Conservation (phyloP, 2,329 filamentous ascomycete species). For the Stachybotrys echinatus region DNA sequence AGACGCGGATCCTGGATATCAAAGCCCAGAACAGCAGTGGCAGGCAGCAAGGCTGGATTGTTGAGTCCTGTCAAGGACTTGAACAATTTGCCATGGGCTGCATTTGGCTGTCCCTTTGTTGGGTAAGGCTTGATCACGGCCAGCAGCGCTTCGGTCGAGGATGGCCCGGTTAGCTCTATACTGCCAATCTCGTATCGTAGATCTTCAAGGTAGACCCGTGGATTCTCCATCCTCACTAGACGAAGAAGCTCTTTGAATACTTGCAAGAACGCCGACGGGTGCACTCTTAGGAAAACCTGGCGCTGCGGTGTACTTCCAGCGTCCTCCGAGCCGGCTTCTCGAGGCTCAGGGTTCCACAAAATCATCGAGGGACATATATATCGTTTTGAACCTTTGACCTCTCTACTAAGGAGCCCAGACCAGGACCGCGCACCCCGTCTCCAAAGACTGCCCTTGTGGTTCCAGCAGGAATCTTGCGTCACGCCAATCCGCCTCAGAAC, state of each 20-base stretch:
- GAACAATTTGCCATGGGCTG: slow-evolving; percentile 43
- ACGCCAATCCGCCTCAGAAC: slow-evolving; percentile 64
- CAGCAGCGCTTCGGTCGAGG: slow-evolving; percentile 71
- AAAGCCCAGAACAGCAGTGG: slow-evolving; percentile 67
- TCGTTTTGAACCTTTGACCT: slow-evolving; percentile 45
- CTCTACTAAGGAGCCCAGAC: slow-evolving; percentile 45
- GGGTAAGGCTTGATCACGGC: slow-evolving; percentile 57
- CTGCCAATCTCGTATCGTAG: slow-evolving; percentile 62
- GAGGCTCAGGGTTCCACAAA: slow-evolving; percentile 61
- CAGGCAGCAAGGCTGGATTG: slow-evolving; percentile 65
- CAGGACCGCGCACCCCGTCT: slow-evolving; percentile 46
- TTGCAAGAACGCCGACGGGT: slow-evolving; percentile 74
- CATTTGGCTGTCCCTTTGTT: slow-evolving; percentile 17
- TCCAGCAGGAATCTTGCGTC: slow-evolving; percentile 55
- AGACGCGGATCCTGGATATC: slow-evolving; percentile 74
- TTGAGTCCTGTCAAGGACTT: slow-evolving; percentile 51
- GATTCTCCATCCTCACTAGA: slow-evolving; percentile 54
- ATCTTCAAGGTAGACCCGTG: slow-evolving; percentile 60
- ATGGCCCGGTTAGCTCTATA: slow-evolving; percentile 58
- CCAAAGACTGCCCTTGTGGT: slow-evolving; percentile 65
- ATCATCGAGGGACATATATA: slow-evolving; percentile 68
- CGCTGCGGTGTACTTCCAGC: slow-evolving; percentile 19
- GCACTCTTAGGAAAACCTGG: slow-evolving; percentile 66
- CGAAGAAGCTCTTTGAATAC: slow-evolving; percentile 59
- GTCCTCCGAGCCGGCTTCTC: slow-evolving; percentile 16